Evolutionary conservation across 2,329 filamentous ascomycete species (phyloP).

Genomic region (Scedosporium minutisporum): DNA sequence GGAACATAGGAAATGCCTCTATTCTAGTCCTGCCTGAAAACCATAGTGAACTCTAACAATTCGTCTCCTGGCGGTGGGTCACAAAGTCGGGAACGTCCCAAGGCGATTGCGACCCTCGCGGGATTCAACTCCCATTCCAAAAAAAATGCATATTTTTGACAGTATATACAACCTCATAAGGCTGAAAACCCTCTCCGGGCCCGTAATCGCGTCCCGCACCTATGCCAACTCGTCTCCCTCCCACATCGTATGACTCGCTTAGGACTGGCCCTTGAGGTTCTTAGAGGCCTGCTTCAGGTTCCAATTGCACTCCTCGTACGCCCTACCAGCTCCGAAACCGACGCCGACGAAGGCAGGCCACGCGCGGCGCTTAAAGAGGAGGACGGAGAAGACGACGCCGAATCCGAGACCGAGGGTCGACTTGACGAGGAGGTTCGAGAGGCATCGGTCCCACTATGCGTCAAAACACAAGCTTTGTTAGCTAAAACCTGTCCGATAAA

Average conservation of each 20-base stretch:
- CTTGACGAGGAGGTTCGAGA: constrained; percentile 95
- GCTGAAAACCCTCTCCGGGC: not conserved
- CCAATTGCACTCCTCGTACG: constrained; percentile 97
- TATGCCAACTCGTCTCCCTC: not conserved
- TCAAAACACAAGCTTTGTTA: constrained; percentile 15
- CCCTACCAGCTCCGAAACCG: constrained; percentile 90
- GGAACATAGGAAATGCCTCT: constrained; percentile 1
- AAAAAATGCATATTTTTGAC: not conserved
- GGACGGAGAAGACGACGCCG: constrained; percentile 95
- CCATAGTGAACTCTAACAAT: not conserved
- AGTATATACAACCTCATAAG: not conserved
- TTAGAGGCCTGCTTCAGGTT: constrained; percentile 53
- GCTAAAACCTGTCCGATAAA: not conserved
- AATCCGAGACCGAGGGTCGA: constrained; percentile 93
- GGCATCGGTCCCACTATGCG: constrained; percentile 88
- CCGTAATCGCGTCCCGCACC: not conserved
- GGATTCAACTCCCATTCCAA: not conserved
- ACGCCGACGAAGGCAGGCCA: constrained; percentile 95
- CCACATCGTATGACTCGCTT: not conserved
- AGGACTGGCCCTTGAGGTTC: constrained; percentile 42
- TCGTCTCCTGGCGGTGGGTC: not conserved
- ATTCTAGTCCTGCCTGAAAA: constrained; percentile 1
- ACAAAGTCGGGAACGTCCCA: not conserved
- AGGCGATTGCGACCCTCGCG: not conserved
- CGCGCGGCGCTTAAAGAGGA: constrained; percentile 94